A percentile compares a stretch with the other conserved stretches of the same genome.
These are phyloP conservation scores for Diaporthe citriasiana DNA, from an alignment of 2,329 filamentous ascomycete species.

Conservation along the genomic window DNA sequence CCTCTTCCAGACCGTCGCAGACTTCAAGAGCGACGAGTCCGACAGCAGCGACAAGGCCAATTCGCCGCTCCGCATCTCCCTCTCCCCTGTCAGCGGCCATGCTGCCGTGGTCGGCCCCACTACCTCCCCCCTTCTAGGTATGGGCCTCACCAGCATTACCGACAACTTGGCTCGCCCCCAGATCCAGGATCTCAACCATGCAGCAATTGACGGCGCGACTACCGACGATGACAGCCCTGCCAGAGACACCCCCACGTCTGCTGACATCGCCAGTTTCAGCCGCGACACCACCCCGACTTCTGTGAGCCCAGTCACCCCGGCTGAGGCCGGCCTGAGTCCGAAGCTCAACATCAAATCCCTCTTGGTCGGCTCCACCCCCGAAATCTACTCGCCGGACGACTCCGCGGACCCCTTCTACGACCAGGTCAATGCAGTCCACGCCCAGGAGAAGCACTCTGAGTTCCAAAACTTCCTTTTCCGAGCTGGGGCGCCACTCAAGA, in stretches of 20 bases:
- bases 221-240: constrained; percentile 38
- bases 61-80: not conserved
- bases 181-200: not conserved
- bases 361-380: constrained; percentile 13
- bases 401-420: constrained; percentile 23
- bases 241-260: constrained; percentile 37
- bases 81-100: not conserved
- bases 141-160: constrained; percentile 16
- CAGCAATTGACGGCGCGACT: not conserved
- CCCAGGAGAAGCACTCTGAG: constrained; percentile 25
- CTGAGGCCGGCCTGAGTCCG: not conserved
- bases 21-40: constrained; percentile 13
- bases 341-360: constrained; percentile 3
- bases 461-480: constrained; percentile 24
- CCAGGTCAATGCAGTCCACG: not conserved
- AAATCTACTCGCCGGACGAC: not conserved
- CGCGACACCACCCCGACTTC: constrained; percentile 32
- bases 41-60: not conserved
- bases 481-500: constrained; percentile 5
- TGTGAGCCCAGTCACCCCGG: constrained; percentile 23
- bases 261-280: constrained; percentile 21
- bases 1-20: constrained; percentile 26
- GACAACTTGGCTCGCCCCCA: constrained; percentile 9
- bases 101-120: constrained; percentile 3
- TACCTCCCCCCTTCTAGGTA: constrained; percentile 7